phyloP scores from a whole-genome alignment of 768 basidiomycete species.

The Podaxis sp. region DNA sequence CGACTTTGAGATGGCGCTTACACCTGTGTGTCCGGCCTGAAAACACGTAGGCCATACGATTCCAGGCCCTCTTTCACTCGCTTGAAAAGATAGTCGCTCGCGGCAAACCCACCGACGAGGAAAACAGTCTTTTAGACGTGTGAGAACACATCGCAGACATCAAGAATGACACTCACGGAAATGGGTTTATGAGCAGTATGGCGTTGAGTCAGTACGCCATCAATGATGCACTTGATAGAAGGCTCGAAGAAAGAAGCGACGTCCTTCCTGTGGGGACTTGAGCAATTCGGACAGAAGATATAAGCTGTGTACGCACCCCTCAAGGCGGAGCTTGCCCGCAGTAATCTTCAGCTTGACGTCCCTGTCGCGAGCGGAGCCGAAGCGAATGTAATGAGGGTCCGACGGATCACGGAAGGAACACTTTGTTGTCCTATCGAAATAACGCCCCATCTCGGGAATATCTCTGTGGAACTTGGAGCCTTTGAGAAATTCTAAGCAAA shows the following conservation, averaged over 20 bases:
- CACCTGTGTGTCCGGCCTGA: slow-evolving; percentile 56
- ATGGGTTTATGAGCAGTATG: slow-evolving; percentile 21
- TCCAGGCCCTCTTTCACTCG: slow-evolving; percentile 40
- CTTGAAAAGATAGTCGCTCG: slow-evolving; percentile 53
- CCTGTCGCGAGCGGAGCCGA: slow-evolving; percentile 39
- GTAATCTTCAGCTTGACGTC: slow-evolving; percentile 36
- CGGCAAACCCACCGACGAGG: slow-evolving; percentile 60
- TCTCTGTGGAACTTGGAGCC: slow-evolving; percentile 39
- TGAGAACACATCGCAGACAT: background rate
- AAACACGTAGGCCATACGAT: slow-evolving; percentile 38
- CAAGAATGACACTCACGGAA: slow-evolving; percentile 21
- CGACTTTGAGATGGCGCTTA: slow-evolving; percentile 27
- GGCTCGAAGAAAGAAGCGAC: slow-evolving; percentile 32
- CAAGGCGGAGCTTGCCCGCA: slow-evolving; percentile 42
- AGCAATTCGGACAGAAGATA: background rate
- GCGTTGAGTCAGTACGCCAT: slow-evolving; percentile 23
- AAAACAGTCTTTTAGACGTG: slow-evolving; percentile 25
- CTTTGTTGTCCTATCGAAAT: slow-evolving; percentile 47
- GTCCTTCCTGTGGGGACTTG: background rate
- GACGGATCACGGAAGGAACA: slow-evolving; percentile 33
- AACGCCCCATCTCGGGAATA: slow-evolving; percentile 33
- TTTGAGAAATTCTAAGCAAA: slow-evolving; percentile 31
- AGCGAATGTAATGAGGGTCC: slow-evolving; percentile 41
- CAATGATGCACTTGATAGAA: slow-evolving; percentile 29
- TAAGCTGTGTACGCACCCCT: slow-evolving; percentile 24